These are phyloP conservation scores for Dothideomycetes sp. DNA, from an alignment of 2,329 filamentous ascomycete genomes.

Conservation along the genomic window DNA sequence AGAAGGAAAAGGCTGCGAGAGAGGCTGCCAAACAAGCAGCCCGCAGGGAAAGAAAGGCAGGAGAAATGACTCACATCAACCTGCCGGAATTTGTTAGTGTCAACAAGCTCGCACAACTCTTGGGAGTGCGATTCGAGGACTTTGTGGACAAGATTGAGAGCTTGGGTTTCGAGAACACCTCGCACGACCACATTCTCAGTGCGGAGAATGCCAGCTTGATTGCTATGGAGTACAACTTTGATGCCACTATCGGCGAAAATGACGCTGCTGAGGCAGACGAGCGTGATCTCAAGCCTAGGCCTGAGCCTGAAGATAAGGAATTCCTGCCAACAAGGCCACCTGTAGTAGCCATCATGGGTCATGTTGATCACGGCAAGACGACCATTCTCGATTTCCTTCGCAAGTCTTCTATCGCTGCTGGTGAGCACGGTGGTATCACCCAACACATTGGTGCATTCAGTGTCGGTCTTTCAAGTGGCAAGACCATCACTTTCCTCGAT, in stretches of 20 bases:
- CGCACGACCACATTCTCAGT: constrained; percentile 75
- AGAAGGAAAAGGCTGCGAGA: constrained; percentile 18
- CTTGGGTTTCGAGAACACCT: constrained; percentile 81
- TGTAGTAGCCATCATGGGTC: constrained; percentile 98
- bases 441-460: constrained; percentile 98
- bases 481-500: constrained; percentile 90
- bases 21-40: constrained; percentile 19
- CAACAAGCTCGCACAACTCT: constrained; percentile 64
- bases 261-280: constrained; percentile 50
- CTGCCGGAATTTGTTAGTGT: constrained; percentile 89
- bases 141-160: constrained; percentile 71
- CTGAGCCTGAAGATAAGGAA: constrained; percentile 54
- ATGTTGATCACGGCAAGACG: constrained; percentile 97
- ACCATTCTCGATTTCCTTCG: constrained; percentile 89
- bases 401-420: constrained; percentile 81
- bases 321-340: constrained; percentile 68
- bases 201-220: constrained; percentile 85
- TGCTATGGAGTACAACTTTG: constrained; percentile 85
- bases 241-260: constrained; percentile 55
- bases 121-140: constrained; percentile 59
- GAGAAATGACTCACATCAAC: constrained; percentile 53
- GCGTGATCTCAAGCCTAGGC: constrained; percentile 58
- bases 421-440: constrained; percentile 93
- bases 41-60: constrained; percentile 21
- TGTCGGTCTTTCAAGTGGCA: constrained; percentile 71